phyloP scores from a whole-genome alignment of 768 basidiomycete genomes.

The Termitomyces titanicus region DNA sequence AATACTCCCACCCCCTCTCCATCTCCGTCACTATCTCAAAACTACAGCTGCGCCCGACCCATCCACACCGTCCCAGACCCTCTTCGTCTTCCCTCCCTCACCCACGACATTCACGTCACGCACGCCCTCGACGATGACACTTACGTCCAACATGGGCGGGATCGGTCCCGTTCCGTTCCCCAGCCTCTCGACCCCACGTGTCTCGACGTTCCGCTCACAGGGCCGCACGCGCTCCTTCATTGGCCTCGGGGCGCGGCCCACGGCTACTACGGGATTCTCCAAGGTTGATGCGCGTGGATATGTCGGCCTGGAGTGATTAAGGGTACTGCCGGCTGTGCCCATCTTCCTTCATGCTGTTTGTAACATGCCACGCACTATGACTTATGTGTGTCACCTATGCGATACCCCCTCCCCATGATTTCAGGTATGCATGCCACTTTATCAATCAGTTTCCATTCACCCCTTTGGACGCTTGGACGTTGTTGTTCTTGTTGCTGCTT shows the following conservation, averaged over 20 bases:
- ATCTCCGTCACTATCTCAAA: slow-evolving; percentile 37
- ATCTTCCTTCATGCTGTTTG: not conserved
- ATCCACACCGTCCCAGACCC: slow-evolving; percentile 71
- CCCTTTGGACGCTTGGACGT: slow-evolving; percentile 18
- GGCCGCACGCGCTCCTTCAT: slow-evolving; percentile 75
- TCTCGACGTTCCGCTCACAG: slow-evolving; percentile 62
- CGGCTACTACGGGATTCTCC: slow-evolving; percentile 79
- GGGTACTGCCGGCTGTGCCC: not conserved
- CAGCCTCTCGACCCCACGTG: slow-evolving; percentile 59
- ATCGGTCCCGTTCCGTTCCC: slow-evolving; percentile 45
- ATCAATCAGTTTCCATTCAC: slow-evolving; percentile 12
- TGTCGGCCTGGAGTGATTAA: slow-evolving; percentile 47
- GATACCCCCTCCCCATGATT: slow-evolving; percentile 1
- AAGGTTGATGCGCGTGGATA: slow-evolving; percentile 84
- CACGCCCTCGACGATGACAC: slow-evolving; percentile 80
- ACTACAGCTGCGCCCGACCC: slow-evolving; percentile 23
- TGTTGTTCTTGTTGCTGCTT: slow-evolving; percentile 17
- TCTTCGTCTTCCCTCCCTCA: slow-evolving; percentile 86
- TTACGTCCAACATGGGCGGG: slow-evolving; percentile 57
- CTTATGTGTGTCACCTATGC: slow-evolving; percentile 2
- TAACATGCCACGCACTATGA: not conserved
- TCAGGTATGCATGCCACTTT: slow-evolving; percentile 9
- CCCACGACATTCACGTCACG: slow-evolving; percentile 47
- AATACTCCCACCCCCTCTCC: slow-evolving; percentile 57
- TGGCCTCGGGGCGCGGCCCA: slow-evolving; percentile 60